Evolutionary conservation across 2,329 filamentous ascomycete species (phyloP).

Genomic region (Cercospora sp.): DNA sequence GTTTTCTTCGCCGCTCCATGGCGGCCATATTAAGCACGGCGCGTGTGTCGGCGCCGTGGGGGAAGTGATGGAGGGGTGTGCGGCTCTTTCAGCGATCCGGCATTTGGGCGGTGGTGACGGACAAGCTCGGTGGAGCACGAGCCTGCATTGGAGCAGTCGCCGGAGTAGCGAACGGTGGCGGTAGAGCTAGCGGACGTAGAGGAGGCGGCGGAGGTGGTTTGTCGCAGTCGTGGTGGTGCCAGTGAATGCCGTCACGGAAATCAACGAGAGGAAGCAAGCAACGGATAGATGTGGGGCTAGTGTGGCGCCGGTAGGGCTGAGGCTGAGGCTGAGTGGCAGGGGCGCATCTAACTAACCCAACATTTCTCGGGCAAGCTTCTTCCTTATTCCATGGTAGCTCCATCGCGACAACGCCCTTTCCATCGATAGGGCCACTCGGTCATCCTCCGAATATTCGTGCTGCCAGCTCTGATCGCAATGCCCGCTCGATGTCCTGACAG

Average conservation of each 20-base stretch:
- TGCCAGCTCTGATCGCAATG: no score
- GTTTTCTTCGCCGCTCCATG: conserved; percentile 54
- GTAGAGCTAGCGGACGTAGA: background rate
- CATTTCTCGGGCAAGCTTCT: background rate
- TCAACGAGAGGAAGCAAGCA: background rate
- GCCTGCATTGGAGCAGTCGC: conserved; percentile 38
- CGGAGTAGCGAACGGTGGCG: background rate
- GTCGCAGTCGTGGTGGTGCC: background rate
- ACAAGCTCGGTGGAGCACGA: conserved; percentile 35
- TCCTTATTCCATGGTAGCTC: background rate
- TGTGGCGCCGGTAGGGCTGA: background rate
- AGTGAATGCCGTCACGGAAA: background rate
- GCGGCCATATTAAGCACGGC: conserved; percentile 33
- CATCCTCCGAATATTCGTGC: no score
- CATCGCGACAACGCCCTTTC: background rate
- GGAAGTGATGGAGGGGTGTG: conserved; percentile 25
- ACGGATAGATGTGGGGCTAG: background rate
- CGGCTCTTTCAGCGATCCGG: conserved; percentile 36
- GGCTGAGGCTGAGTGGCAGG: background rate
- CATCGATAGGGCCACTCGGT: background rate
- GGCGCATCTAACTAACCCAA: no score
- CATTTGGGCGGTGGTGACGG: conserved; percentile 35
- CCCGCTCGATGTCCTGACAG: no score
- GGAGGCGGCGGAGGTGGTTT: background rate
- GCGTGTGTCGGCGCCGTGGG: conserved; percentile 29